Conservation (phyloP, 2,329 filamentous ascomycete species). For the Chalaropsis thielavioides region DNA sequence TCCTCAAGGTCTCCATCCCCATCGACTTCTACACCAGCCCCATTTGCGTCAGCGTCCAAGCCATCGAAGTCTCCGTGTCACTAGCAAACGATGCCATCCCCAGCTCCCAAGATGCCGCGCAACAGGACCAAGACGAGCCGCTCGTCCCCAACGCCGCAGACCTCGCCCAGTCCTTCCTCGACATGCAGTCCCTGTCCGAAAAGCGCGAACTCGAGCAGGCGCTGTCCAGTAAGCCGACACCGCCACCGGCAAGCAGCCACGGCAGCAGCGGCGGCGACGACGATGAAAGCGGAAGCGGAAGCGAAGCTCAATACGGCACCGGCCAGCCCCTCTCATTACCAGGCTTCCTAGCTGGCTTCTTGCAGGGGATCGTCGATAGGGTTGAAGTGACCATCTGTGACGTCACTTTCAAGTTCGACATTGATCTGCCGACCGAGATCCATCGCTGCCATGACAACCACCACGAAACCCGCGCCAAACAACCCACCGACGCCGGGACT, state of each 20-base stretch:
- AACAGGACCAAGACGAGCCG: conserved; percentile 19
- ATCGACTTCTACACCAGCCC: conserved; percentile 77
- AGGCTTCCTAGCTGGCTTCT: conserved; percentile 52
- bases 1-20: conserved; percentile 69
- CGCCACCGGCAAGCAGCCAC: conserved; percentile 40
- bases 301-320: conserved; percentile 44
- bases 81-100: conserved; percentile 25
- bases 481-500: not conserved
- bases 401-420: conserved; percentile 51
- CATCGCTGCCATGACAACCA: not conserved
- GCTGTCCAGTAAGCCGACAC: conserved; percentile 37
- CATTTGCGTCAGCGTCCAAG: conserved; percentile 68
- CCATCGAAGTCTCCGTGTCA: conserved; percentile 56
- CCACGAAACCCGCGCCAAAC: not conserved
- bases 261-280: conserved; percentile 47
- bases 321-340: conserved; percentile 57
- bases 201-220: conserved; percentile 55
- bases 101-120: not conserved
- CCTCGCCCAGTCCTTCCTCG: conserved; percentile 64
- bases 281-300: conserved; percentile 41
- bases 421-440: conserved; percentile 29
- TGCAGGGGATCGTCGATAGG: conserved; percentile 61
- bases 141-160: conserved; percentile 55
- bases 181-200: conserved; percentile 52
- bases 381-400: conserved; percentile 51